These are phyloP conservation scores for Schizophyllum amplum DNA, from an alignment of 1,284 basidiomycete species.

Conservation along the genomic window DNA sequence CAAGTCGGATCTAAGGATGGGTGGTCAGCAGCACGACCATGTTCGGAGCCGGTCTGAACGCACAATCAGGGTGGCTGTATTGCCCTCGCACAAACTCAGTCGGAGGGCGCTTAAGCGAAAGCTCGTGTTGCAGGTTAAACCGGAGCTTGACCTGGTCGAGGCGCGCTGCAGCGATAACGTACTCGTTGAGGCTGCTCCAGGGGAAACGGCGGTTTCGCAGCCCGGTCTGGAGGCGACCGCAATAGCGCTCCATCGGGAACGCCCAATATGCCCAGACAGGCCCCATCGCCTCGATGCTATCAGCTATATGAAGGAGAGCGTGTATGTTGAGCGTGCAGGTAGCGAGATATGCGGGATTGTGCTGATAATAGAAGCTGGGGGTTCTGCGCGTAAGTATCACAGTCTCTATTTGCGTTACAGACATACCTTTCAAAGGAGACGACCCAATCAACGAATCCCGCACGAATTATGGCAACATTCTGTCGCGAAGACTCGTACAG, in stretches of 20 bases:
- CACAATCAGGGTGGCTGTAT: conserved; percentile 7
- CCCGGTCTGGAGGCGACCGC: conserved; percentile 18
- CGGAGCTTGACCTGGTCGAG: conserved; percentile 21
- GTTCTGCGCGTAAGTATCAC: too few relatives aligned
- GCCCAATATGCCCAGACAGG: conserved; percentile 38
- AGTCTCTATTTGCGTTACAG: too few relatives aligned
- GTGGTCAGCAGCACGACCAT: background rate
- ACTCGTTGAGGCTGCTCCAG: conserved; percentile 20
- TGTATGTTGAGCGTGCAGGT: conserved; percentile 15
- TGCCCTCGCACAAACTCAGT: background rate
- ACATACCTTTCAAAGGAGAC: too few relatives aligned
- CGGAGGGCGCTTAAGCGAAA: conserved; percentile 10
- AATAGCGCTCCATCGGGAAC: conserved; percentile 30
- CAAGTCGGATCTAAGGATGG: conserved; percentile 7
- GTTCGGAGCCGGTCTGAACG: background rate
- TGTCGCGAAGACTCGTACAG: too few relatives aligned
- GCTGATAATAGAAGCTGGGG: conserved; percentile 14
- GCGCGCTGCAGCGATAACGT: conserved; percentile 19
- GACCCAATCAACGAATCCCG: too few relatives aligned
- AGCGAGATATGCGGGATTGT: conserved; percentile 7
- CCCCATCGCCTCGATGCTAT: conserved; percentile 16
- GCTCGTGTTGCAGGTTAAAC: conserved; percentile 13
- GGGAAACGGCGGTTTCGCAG: conserved; percentile 22
- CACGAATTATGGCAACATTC: too few relatives aligned
- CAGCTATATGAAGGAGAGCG: conserved; percentile 14